Conservation (phyloP, 176 grass and related monocot species). For the Phragmites australis region DNA sequence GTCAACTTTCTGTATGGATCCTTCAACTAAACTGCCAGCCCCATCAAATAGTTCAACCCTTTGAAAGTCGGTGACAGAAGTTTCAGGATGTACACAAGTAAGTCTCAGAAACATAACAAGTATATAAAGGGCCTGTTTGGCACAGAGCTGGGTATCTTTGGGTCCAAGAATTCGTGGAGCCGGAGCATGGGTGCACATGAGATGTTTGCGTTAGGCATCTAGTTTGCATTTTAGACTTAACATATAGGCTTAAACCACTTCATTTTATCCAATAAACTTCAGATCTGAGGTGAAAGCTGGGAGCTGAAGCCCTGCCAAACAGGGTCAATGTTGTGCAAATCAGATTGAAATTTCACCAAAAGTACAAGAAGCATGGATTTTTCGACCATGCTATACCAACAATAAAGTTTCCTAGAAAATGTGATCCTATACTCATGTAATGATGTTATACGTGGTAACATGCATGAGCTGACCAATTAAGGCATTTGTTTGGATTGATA, state of each 20-base stretch:
- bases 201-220: too few species aligned
- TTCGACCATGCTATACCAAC: background rate
- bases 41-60: slow-evolving; percentile 94
- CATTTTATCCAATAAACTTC: too few species aligned
- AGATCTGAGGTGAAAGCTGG: too few species aligned
- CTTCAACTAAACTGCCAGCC: slow-evolving; percentile 72
- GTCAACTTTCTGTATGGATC: slow-evolving; percentile 70
- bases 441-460: background rate
- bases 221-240: too few species aligned
- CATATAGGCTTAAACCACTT: too few species aligned
- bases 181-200: too few species aligned
- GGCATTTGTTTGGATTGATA: background rate
- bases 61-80: slow-evolving; percentile 4
- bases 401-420: background rate
- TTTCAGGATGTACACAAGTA: background rate
- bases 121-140: too few species aligned
- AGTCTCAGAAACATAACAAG: background rate
- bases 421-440: background rate
- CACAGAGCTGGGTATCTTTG: too few species aligned
- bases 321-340: background rate
- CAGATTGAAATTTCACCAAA: background rate
- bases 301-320: too few species aligned
- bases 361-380: background rate
- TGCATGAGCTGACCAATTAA: background rate
- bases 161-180: too few species aligned